phyloP scores from a whole-genome alignment of 257 asterid genomes.

The Petrea volubilis region DNA sequence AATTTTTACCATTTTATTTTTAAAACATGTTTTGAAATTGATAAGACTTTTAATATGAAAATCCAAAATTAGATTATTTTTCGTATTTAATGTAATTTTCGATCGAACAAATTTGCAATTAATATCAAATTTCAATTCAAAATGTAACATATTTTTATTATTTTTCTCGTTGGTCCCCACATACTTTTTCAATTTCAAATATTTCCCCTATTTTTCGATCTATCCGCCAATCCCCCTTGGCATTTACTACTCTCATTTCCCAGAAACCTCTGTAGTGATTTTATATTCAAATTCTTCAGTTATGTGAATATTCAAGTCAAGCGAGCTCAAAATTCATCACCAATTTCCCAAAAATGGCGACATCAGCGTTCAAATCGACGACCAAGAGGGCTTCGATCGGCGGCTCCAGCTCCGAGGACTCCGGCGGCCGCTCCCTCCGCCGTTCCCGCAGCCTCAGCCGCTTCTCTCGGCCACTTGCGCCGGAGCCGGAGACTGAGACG shows the following conservation, averaged over 20 bases:
- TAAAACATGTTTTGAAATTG: no score
- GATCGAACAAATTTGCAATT: no score
- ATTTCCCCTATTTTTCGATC: slow-evolving; percentile 19
- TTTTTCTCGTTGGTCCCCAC: no score
- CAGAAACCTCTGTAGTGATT: neutral
- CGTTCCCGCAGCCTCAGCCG: slow-evolving; percentile 51
- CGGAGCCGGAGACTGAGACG: slow-evolving; percentile 37
- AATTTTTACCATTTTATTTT: no score
- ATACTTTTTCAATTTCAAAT: slow-evolving; percentile 27
- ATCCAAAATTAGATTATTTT: no score
- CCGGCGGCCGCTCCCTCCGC: slow-evolving; percentile 40
- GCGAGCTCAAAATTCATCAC: slow-evolving; percentile 1
- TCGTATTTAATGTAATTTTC: no score
- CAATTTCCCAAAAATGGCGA: slow-evolving; percentile 51
- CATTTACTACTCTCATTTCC: slow-evolving; percentile 14
- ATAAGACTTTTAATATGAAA: no score
- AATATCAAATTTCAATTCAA: no score
- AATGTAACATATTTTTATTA: no score
- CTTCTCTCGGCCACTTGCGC: slow-evolving; percentile 33
- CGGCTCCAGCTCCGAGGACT: slow-evolving; percentile 44
- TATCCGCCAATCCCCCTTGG: slow-evolving; percentile 33
- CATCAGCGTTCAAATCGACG: slow-evolving; percentile 82
- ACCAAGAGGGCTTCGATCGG: slow-evolving; percentile 55
- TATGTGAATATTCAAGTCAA: slow-evolving; percentile 6
- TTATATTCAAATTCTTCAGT: slow-evolving; percentile 18